Evolutionary conservation across 75 land plant genomes (phyloP).

Genomic region (Isoetes taiwanensis): DNA sequence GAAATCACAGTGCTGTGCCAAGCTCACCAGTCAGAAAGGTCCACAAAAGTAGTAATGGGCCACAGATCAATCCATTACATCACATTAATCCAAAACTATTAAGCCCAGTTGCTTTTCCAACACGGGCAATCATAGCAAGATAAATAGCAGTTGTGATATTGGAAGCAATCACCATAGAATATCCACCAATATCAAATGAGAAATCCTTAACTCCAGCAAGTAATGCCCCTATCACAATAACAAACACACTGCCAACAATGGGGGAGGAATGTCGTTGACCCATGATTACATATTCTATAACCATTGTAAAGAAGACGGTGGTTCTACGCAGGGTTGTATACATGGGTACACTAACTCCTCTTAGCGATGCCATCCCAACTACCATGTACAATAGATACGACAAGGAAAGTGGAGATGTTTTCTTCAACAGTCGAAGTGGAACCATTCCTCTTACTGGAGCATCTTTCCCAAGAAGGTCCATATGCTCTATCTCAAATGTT

Average conservation of each 20-base stretch:
- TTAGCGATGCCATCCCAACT: conserved; percentile 2
- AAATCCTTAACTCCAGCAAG: conserved; percentile 2
- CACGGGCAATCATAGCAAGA: neutral
- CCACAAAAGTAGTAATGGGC: neutral
- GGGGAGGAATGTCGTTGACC: neutral
- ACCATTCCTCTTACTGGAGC: neutral
- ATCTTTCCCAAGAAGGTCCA: conserved; percentile 1
- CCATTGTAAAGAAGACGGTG: conserved; percentile 3
- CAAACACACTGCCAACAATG: neutral
- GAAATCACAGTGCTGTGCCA: neutral
- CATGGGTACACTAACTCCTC: conserved; percentile 7
- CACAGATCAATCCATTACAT: neutral
- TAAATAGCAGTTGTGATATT: conserved; percentile 1
- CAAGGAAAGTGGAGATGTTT: neutral
- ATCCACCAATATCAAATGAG: conserved; percentile 2
- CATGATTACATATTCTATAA: conserved; percentile 4
- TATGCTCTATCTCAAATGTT: neutral
- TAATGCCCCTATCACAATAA: neutral
- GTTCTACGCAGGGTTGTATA: conserved; percentile 4
- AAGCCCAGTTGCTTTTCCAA: neutral
- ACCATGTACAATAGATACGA: conserved; percentile 7
- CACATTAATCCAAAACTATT: conserved; percentile 3
- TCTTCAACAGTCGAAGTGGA: neutral
- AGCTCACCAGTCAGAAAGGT: neutral
- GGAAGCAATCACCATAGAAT: neutral